Conservation (phyloP, 257 asterid genomes). For the Solanum habrochaites region DNA sequence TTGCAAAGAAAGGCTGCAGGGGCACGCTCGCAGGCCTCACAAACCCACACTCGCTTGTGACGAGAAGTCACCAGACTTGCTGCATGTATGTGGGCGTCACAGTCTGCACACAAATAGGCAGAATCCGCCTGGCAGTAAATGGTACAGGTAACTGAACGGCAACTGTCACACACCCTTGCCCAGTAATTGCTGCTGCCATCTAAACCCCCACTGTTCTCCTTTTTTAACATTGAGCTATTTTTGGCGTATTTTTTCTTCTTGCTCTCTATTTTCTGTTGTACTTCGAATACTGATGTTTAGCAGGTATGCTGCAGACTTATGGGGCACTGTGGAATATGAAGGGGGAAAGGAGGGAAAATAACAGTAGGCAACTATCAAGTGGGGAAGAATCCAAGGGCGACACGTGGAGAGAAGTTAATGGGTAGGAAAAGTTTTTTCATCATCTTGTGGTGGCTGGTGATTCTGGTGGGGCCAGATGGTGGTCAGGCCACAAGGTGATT, state of each 20-base stretch:
- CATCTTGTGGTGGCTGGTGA: slow-evolving; percentile 40
- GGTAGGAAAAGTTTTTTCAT: slow-evolving; percentile 16
- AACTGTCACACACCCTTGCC: slow-evolving; percentile 44
- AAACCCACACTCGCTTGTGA: slow-evolving; percentile 45
- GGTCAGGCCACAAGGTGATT: not conserved
- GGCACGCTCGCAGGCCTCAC: slow-evolving; percentile 51
- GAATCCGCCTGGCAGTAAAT: slow-evolving; percentile 48
- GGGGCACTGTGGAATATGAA: not conserved
- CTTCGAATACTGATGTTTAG: not conserved
- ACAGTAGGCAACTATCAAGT: not conserved
- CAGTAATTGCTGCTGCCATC: slow-evolving; percentile 8
- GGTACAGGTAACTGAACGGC: slow-evolving; percentile 33
- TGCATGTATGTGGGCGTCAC: slow-evolving; percentile 44
- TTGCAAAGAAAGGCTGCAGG: slow-evolving; percentile 66
- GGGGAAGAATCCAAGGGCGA: slow-evolving; percentile 12
- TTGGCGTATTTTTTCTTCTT: not conserved
- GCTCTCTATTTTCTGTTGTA: not conserved
- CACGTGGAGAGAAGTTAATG: slow-evolving; percentile 46
- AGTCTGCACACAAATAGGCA: slow-evolving; percentile 47
- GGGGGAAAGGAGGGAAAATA: not conserved
- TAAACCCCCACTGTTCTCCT: slow-evolving; percentile 3
- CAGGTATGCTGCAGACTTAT: not conserved
- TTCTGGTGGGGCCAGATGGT: slow-evolving; percentile 3
- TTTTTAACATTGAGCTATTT: slow-evolving; percentile 17
- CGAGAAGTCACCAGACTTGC: slow-evolving; percentile 16